Evolutionary conservation across 202 grass and related monocot species (phyloP).

Genomic region (Dendrocalamus latiflorus): DNA sequence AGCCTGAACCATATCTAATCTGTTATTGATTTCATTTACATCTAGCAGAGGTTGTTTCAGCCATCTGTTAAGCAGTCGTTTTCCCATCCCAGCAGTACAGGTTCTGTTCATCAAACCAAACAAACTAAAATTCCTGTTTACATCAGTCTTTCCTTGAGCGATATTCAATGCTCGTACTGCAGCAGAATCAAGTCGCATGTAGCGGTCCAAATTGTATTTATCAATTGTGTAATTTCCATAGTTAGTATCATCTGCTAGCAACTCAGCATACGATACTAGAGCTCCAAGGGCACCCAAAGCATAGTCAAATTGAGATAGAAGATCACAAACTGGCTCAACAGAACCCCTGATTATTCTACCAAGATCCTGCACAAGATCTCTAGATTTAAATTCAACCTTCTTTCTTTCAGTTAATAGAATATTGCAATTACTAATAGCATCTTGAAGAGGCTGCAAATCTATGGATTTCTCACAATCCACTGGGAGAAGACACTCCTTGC

Average conservation of each 20-base stretch:
- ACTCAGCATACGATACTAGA: slow-evolving; percentile 73
- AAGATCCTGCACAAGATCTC: slow-evolving; percentile 92
- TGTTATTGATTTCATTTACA: slow-evolving; percentile 74
- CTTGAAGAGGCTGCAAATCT: slow-evolving; percentile 65
- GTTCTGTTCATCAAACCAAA: slow-evolving; percentile 98
- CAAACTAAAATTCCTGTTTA: slow-evolving; percentile 98
- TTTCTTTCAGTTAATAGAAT: slow-evolving; percentile 77
- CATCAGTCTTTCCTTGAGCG: slow-evolving; percentile 82
- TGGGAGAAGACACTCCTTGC: slow-evolving; percentile 90
- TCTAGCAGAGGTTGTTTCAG: slow-evolving; percentile 92
- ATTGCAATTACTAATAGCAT: slow-evolving; percentile 69
- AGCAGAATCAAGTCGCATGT: slow-evolving; percentile 95
- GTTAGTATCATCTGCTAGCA: slow-evolving; percentile 85
- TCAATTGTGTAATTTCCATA: slow-evolving; percentile 80
- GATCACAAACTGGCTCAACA: slow-evolving; percentile 76
- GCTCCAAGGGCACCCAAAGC: slow-evolving; percentile 76
- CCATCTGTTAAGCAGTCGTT: slow-evolving; percentile 85
- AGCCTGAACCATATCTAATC: slow-evolving; percentile 91
- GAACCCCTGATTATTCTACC: slow-evolving; percentile 83
- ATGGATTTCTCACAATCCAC: slow-evolving; percentile 63
- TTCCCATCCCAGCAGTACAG: slow-evolving; percentile 96
- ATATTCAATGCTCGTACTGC: slow-evolving; percentile 85
- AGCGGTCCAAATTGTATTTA: slow-evolving; percentile 79
- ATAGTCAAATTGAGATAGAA: slow-evolving; percentile 79
- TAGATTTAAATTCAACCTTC: slow-evolving; percentile 85